phyloP scores from a whole-genome alignment of 1,284 basidiomycete genomes.

The Sanguinoderma infundibulare region DNA sequence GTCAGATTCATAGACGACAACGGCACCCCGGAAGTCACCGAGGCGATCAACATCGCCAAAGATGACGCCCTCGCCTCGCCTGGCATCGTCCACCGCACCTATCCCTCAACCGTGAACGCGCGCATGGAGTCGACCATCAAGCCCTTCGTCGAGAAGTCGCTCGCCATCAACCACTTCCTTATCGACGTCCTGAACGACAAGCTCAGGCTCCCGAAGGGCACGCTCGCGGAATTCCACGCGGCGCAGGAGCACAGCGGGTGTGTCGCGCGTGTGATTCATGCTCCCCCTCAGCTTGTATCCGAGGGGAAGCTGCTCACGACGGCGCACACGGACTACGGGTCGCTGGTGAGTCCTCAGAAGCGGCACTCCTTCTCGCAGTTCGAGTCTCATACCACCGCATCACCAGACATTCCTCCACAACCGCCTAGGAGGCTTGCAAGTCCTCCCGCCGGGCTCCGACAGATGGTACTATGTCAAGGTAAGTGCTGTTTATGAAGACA shows the following conservation, averaged over 20 bases:
- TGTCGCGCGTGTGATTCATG: constrained; percentile 36
- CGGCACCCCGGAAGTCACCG: constrained; percentile 36
- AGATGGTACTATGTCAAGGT: constrained; percentile 73
- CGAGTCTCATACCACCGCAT: background rate
- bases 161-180: constrained; percentile 36
- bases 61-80: constrained; percentile 40
- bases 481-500: background rate
- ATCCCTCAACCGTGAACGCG: constrained; percentile 37
- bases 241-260: constrained; percentile 21
- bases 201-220: constrained; percentile 30
- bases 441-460: constrained; percentile 61
- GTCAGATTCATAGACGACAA: constrained; percentile 35
- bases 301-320: constrained; percentile 29
- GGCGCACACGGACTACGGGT: constrained; percentile 41
- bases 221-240: constrained; percentile 17
- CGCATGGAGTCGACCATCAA: constrained; percentile 36
- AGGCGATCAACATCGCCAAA: constrained; percentile 38
- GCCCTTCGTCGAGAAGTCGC: constrained; percentile 37
- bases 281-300: constrained; percentile 19
- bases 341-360: constrained; percentile 25
- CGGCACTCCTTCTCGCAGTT: background rate
- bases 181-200: constrained; percentile 37
- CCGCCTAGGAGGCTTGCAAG: constrained; percentile 71
- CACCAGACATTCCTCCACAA: constrained; percentile 67
- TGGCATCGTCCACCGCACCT: constrained; percentile 31